Conservation (phyloP, 1,284 basidiomycete species). For the Psilocybe mexicana region DNA sequence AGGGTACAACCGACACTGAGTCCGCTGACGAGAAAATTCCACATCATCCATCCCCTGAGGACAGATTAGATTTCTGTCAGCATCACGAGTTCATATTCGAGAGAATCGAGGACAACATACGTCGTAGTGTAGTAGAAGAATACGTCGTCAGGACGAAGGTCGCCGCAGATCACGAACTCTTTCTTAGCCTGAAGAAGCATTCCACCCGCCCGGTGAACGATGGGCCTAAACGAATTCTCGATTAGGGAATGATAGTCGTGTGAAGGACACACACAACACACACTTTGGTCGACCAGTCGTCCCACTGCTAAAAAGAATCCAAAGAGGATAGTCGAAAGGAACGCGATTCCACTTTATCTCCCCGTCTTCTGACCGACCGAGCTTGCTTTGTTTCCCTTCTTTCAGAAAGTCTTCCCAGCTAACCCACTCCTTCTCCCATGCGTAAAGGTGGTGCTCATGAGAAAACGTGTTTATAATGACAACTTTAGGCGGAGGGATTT, state of each 20-base stretch:
- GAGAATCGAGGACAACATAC: conserved; percentile 43
- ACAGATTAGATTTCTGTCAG: conserved; percentile 16
- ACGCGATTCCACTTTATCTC: conserved; percentile 62
- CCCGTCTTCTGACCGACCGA: conserved; percentile 49
- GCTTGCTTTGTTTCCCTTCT: conserved; percentile 41
- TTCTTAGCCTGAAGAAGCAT: conserved; percentile 86
- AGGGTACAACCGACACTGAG: conserved; percentile 73
- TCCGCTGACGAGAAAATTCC: conserved; percentile 77
- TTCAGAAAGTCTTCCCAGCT: conserved; percentile 60
- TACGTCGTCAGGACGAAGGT: conserved; percentile 69
- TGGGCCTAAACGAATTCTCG: conserved; percentile 51
- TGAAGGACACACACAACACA: conserved; percentile 20
- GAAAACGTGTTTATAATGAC: conserved; percentile 56
- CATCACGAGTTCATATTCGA: conserved; percentile 18
- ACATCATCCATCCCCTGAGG: conserved; percentile 83
- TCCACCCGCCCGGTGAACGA: conserved; percentile 84
- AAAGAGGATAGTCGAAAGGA: conserved; percentile 80
- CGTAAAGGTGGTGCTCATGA: conserved; percentile 33
- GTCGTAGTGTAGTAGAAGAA: conserved; percentile 90
- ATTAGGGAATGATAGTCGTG: conserved; percentile 12
- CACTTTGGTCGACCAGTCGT: conserved; percentile 78
- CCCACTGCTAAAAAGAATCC: conserved; percentile 87
- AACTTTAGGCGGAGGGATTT: conserved; percentile 47
- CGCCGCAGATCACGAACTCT: conserved; percentile 79
- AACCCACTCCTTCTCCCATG: conserved; percentile 50